These are phyloP conservation scores for Serendipita sp. DNA, from an alignment of 768 basidiomycete species.

Conservation along the genomic window DNA sequence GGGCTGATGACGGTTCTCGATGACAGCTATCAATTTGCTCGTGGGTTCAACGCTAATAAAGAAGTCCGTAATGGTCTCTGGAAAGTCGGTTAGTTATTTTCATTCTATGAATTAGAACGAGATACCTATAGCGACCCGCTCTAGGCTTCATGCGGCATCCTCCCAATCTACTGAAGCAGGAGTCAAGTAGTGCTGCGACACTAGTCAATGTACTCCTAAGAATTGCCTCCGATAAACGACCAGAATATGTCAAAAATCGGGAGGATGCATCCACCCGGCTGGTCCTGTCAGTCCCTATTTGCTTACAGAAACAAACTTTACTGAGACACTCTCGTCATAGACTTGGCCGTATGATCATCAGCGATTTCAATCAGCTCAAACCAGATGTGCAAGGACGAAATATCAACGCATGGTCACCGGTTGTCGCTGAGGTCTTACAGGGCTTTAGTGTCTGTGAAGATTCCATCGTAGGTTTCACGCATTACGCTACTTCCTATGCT, in stretches of 20 bases:
- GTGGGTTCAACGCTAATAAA: constrained; percentile 96
- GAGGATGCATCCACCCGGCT: constrained; percentile 60
- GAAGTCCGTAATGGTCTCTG: constrained; percentile 90
- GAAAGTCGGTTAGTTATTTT: constrained; percentile 92
- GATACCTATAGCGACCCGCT: not conserved
- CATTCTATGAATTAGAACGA: not conserved
- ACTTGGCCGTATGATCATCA: constrained; percentile 71
- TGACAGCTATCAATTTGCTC: constrained; percentile 94
- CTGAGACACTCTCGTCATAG: constrained; percentile 26
- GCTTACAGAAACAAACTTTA: constrained; percentile 27
- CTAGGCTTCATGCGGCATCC: constrained; percentile 98
- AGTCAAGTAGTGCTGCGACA: constrained; percentile 91
- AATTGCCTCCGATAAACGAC: constrained; percentile 88
- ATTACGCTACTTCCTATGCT: constrained; percentile 4
- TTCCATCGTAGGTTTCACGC: constrained; percentile 53
- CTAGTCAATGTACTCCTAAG: constrained; percentile 79
- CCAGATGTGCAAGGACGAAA: constrained; percentile 87
- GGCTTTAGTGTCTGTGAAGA: constrained; percentile 85
- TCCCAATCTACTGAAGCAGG: constrained; percentile 93
- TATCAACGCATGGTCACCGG: constrained; percentile 96
- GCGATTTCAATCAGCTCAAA: constrained; percentile 80
- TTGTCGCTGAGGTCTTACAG: constrained; percentile 84
- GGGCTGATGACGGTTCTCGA: constrained; percentile 90
- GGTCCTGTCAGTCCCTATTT: constrained; percentile 49
- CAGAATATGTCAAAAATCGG: constrained; percentile 43